A percentile compares a stretch with the other conserved stretches of the same genome.
Evolutionary conservation across 192 early-diverging fungal genomes (phyloP).

Genomic region (Dispira parvispora): DNA sequence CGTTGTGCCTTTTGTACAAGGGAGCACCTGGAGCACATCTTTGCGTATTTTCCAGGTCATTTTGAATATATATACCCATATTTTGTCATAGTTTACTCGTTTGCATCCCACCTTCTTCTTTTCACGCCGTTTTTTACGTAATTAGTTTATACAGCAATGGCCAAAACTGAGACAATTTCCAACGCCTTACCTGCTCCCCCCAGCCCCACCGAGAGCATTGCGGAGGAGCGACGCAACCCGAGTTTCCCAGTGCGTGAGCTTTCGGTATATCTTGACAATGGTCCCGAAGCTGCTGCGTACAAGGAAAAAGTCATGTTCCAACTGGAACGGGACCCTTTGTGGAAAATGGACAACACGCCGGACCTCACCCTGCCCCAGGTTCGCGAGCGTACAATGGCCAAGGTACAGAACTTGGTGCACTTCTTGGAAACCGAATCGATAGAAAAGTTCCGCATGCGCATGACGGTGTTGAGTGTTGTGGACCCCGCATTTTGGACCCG

Average conservation of each 20-base stretch:
- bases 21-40: neutral
- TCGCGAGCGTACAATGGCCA: slow-evolving; percentile 73
- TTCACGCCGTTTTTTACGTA: neutral
- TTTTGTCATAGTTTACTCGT: neutral
- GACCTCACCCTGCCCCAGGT: slow-evolving; percentile 60
- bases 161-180: neutral
- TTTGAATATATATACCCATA: neutral
- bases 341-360: slow-evolving; percentile 62
- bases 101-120: neutral
- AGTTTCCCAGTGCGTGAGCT: slow-evolving; percentile 61
- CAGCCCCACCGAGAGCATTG: slow-evolving; percentile 31
- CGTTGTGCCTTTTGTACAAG: too few relatives aligned
- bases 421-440: slow-evolving; percentile 54
- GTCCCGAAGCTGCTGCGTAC: slow-evolving; percentile 36
- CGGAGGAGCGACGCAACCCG: slow-evolving; percentile 55
- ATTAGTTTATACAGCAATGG: neutral
- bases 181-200: neutral
- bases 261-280: slow-evolving; percentile 74
- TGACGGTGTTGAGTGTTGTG: slow-evolving; percentile 63
- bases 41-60: neutral
- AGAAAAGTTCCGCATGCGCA: slow-evolving; percentile 48
- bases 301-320: slow-evolving; percentile 72
- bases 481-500: slow-evolving; percentile 86
- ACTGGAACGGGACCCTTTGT: slow-evolving; percentile 69
- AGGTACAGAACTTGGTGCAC: slow-evolving; percentile 50